phyloP scores from a whole-genome alignment of 2,329 filamentous ascomycete species.

The Dactylonectria macrodidyma region DNA sequence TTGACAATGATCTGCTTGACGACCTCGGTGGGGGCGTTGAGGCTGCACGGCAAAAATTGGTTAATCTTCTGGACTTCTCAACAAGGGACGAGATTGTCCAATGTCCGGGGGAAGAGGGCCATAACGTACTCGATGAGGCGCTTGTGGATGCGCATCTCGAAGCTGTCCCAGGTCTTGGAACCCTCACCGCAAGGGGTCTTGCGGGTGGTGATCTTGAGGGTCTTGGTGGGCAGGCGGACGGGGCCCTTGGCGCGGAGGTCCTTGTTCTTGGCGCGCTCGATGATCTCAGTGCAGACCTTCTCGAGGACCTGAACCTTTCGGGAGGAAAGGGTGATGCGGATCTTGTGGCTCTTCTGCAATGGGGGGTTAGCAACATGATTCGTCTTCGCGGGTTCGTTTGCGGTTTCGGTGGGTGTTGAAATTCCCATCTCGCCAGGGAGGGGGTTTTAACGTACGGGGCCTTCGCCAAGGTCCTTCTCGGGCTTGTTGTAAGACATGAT shows the following conservation, averaged over 20 bases:
- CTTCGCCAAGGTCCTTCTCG: conserved; percentile 94
- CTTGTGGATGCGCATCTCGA: conserved; percentile 99
- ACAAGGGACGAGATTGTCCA: neutral
- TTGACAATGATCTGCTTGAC: conserved; percentile 98
- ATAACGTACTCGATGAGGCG: conserved; percentile 89
- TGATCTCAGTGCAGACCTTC: conserved; percentile 98
- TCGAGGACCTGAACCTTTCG: conserved; percentile 96
- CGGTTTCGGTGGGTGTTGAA: neutral
- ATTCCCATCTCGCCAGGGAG: neutral
- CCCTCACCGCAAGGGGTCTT: conserved; percentile 99
- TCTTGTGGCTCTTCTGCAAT: conserved; percentile 90
- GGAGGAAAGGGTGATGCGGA: conserved; percentile 96
- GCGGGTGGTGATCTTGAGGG: conserved; percentile 95
- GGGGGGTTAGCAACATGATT: conserved; percentile 33
- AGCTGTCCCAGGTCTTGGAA: conserved; percentile 99
- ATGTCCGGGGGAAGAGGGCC: too few relatives aligned
- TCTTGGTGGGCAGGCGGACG: conserved; percentile 98
- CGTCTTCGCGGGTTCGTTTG: conserved; percentile 4
- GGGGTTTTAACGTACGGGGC: conserved; percentile 75
- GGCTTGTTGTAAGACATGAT: conserved; percentile 96
- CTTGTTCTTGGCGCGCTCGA: conserved; percentile 99
- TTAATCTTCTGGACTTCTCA: too few relatives aligned
- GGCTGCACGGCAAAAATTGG: conserved; percentile 61
- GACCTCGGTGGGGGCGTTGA: conserved; percentile 97
- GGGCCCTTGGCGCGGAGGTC: conserved; percentile 98